Conservation (phyloP, 495 filamentous ascomycete species). For the Neurospora sublineolata region DNA sequence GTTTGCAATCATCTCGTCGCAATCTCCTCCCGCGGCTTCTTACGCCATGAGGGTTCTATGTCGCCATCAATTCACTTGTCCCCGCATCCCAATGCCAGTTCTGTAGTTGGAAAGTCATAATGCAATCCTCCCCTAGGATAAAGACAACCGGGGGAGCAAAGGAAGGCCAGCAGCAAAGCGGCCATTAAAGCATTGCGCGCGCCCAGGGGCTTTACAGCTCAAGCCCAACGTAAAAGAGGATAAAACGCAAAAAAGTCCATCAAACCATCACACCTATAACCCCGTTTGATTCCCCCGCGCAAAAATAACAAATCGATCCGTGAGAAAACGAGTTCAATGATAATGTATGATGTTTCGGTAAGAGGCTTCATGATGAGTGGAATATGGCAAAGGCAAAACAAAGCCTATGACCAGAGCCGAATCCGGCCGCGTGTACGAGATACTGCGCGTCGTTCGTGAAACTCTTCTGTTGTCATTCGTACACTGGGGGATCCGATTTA, state of each 20-base stretch:
- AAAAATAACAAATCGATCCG: constrained; percentile 7
- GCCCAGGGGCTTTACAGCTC: constrained; percentile 4
- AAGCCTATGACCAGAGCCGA: constrained; percentile 11
- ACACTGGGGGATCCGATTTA: constrained; percentile 13
- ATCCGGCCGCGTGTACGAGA: constrained; percentile 13
- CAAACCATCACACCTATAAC: constrained; percentile 11
- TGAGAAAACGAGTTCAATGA: constrained; percentile 14
- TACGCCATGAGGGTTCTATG: not conserved
- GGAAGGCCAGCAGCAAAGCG: not conserved
- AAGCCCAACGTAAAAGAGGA: constrained; percentile 1
- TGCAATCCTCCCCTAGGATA: not conserved
- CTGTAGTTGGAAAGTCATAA: not conserved
- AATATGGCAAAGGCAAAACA: constrained; percentile 3
- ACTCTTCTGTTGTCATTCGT: constrained; percentile 12
- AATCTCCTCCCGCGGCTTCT: not conserved
- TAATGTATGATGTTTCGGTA: constrained; percentile 4
- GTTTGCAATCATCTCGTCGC: not conserved
- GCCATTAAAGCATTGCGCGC: not conserved
- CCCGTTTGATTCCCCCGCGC: constrained; percentile 4
- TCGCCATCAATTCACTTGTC: not conserved
- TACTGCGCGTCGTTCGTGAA: not conserved
- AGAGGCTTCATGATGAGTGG: constrained; percentile 11
- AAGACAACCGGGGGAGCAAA: not conserved
- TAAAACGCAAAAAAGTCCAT: constrained; percentile 10
- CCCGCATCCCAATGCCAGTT: not conserved